Evolutionary conservation across 306 rosid genomes (phyloP).

Genomic region (Herpetospermum pedunculosum): DNA sequence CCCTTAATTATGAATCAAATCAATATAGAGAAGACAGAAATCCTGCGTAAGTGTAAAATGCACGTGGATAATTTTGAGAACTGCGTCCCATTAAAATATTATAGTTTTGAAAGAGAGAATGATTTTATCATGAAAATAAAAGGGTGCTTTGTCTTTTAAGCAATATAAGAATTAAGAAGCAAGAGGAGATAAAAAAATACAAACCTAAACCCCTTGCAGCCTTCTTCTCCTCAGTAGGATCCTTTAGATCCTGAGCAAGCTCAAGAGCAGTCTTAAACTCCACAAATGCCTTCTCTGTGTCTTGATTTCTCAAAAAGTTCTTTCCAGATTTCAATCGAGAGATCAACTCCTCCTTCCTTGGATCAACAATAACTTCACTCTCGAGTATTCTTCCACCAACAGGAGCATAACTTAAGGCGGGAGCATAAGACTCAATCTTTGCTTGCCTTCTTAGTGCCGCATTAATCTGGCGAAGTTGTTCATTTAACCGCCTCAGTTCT

Average conservation of each 20-base stretch:
- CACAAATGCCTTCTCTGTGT: constrained; percentile 50
- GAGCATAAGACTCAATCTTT: constrained; percentile 93
- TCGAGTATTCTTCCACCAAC: constrained; percentile 57
- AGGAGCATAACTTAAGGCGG: constrained; percentile 86
- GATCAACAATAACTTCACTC: constrained; percentile 60
- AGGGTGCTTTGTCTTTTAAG: not conserved
- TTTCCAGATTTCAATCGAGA: constrained; percentile 73
- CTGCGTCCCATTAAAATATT: not conserved
- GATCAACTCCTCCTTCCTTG: constrained; percentile 75
- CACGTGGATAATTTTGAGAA: not conserved
- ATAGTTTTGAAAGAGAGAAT: not conserved
- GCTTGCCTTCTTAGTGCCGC: constrained; percentile 87
- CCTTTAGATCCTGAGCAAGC: constrained; percentile 56
- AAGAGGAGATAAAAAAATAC: constrained; percentile 14
- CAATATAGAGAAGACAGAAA: not conserved
- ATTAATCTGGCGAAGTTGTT: constrained; percentile 85
- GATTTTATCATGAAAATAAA: not conserved
- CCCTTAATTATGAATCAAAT: not conserved
- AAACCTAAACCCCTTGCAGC: constrained; percentile 95
- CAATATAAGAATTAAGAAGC: not conserved
- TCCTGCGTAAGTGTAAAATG: not conserved
- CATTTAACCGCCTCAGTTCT: constrained; percentile 65
- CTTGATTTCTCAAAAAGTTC: constrained; percentile 79
- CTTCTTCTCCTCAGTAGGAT: constrained; percentile 84
- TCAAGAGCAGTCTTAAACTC: constrained; percentile 75